These are phyloP conservation scores for Puccinia novopanici DNA, from an alignment of 1,284 basidiomycete species.

Conservation along the genomic window DNA sequence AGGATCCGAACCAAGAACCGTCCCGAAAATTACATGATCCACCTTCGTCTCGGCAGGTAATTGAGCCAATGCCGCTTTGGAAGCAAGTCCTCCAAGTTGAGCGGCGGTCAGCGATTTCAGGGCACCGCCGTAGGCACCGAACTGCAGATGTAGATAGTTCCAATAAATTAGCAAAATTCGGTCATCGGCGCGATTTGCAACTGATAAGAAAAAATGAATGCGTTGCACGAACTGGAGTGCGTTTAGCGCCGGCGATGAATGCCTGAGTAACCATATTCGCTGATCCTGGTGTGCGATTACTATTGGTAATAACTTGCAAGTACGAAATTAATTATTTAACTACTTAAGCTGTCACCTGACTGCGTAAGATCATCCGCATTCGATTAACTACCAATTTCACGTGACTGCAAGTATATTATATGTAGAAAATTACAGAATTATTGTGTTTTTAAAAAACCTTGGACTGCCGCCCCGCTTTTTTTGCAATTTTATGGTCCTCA, in stretches of 20 bases:
- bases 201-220: background rate
- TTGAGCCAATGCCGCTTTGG: slow-evolving; percentile 56
- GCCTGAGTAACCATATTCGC: slow-evolving; percentile 4
- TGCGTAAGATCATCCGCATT: no score
- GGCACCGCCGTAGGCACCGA: slow-evolving; percentile 14
- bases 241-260: slow-evolving; percentile 19
- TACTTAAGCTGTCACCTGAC: no score
- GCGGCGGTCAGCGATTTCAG: slow-evolving; percentile 35
- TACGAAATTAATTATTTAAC: no score
- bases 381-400: no score
- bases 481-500: background rate
- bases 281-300: no score
- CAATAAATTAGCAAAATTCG: background rate
- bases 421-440: background rate
- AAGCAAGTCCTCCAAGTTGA: slow-evolving; percentile 55
- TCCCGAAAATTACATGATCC: slow-evolving; percentile 20
- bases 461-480: background rate
- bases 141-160: background rate
- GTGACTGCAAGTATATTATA: no score
- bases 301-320: no score
- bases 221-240: background rate
- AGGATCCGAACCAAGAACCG: slow-evolving; percentile 11
- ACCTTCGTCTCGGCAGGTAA: background rate
- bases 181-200: background rate
- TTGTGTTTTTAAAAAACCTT: slow-evolving; percentile 1